phyloP scores from a whole-genome alignment of 2,329 filamentous ascomycete genomes.

The Thelonectria rubi region DNA sequence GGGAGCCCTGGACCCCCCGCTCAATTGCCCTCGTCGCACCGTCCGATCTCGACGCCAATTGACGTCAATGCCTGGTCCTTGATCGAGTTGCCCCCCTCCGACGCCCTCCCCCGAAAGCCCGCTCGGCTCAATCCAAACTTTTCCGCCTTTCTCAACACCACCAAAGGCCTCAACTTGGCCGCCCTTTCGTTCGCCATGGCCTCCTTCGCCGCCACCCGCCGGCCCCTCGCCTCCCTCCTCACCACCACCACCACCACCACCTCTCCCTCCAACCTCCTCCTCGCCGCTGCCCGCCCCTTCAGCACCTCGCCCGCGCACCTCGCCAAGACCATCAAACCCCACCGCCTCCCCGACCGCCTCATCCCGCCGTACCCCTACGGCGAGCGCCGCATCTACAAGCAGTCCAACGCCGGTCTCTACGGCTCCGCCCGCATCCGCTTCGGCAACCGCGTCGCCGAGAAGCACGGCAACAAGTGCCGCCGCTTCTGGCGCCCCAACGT shows the following conservation, averaged over 20 bases:
- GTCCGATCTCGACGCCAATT: conserved; percentile 28
- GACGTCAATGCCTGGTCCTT: conserved; percentile 38
- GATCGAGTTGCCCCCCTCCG: conserved; percentile 10
- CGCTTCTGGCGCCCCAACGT: conserved; percentile 81
- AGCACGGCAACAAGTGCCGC: conserved; percentile 74
- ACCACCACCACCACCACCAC: no score
- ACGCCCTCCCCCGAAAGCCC: conserved; percentile 1
- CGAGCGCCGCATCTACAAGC: conserved; percentile 76
- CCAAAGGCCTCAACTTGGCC: conserved; percentile 15
- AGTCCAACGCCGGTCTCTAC: conserved; percentile 80
- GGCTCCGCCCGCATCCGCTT: conserved; percentile 76
- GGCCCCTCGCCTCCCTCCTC: conserved; percentile 28
- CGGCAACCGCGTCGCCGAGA: conserved; percentile 80
- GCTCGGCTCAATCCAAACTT: neutral
- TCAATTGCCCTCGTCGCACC: conserved; percentile 10
- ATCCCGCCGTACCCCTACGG: conserved; percentile 79
- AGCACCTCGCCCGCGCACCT: conserved; percentile 48
- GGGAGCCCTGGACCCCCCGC: conserved; percentile 22
- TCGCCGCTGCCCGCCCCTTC: conserved; percentile 43
- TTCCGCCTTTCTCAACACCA: neutral
- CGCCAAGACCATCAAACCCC: conserved; percentile 54
- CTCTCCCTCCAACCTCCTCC: conserved; percentile 17
- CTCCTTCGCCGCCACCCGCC: conserved; percentile 35
- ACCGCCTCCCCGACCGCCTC: conserved; percentile 57
- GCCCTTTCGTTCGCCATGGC: conserved; percentile 29